Base-by-base conservation (phyloP, 225 moss, liverwort and hornwort species). In the Polytrichum formosum region DNA sequence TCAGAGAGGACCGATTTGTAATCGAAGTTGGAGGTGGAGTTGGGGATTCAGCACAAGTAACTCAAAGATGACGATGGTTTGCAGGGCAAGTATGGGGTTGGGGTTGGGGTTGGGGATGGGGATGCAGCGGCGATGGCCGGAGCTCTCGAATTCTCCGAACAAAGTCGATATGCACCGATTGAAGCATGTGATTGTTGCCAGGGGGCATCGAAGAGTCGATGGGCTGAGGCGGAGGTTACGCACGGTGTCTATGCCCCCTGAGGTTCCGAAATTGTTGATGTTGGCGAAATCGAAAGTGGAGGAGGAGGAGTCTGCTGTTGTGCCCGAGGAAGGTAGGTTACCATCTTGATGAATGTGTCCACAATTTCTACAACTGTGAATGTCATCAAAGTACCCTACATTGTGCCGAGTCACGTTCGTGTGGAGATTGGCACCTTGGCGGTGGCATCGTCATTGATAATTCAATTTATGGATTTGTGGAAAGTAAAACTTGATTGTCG, bases 251-350 rank as follows among this genome's bases (percentile, higher is more conserved):
- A 5, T 37, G 29, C 26, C 54, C 21, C 26, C n/a, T 3, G 63
- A 26, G 29, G n/a, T 76, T 56, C 78, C 60, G 33, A 78, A 62
- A 8, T 35, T 70, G 69, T 54, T 56, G 4, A 66, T 66, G 33
- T 59, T 65, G 68, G 59, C 71, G 59, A 83, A 76, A 69, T 83
- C 83, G 19, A 71, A 72, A 59, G 78, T 80, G 23, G 86, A 83
- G 65, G 54, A 78, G 61, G 54, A 86, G 10, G 85, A 86, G 22
- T 73, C 83, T 0, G 35, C 71, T 56, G 65, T 56, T 21, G 66
- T 73, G 62, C 71, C 80, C 58, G 78, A 80, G 63, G 70, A 58
- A 26, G 86, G 86, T 86, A 53, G 67, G 77, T 73, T 10, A 18
- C 26, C 46, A 46, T 64, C n/a, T 21, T 35, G 33, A 6, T 33